These are phyloP conservation scores for Gelatoporia subvermispora DNA, from an alignment of 768 basidiomycete genomes.

Conservation along the genomic window DNA sequence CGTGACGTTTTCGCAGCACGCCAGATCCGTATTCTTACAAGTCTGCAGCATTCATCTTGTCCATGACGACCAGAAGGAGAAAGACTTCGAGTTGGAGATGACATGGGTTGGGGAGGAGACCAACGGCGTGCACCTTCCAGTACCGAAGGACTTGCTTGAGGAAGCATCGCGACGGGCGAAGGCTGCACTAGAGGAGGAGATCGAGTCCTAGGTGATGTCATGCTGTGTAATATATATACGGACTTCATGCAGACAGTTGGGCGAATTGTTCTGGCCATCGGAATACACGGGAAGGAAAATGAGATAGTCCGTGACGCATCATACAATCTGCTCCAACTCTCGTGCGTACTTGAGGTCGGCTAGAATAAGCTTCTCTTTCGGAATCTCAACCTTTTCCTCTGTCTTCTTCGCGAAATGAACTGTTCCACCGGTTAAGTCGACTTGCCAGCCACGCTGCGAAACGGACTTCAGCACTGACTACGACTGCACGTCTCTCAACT, in stretches of 20 bases:
- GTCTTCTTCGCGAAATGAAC: slow-evolving; percentile 79
- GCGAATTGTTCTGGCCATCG: neutral
- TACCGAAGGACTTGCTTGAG: slow-evolving; percentile 78
- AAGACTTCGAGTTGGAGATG: slow-evolving; percentile 97
- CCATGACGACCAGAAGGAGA: slow-evolving; percentile 97
- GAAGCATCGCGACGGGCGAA: slow-evolving; percentile 89
- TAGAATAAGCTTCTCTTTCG: slow-evolving; percentile 77
- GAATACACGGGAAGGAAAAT: slow-evolving; percentile 17
- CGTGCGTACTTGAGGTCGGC: slow-evolving; percentile 77
- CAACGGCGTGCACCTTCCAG: slow-evolving; percentile 69
- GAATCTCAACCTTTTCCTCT: slow-evolving; percentile 82
- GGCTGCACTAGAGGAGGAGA: slow-evolving; percentile 66
- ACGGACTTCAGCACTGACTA: neutral
- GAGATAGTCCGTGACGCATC: slow-evolving; percentile 16
- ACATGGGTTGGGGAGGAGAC: slow-evolving; percentile 93
- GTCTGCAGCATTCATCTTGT: slow-evolving; percentile 84
- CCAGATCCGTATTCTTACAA: slow-evolving; percentile 7
- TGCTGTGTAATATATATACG: slow-evolving; percentile 23
- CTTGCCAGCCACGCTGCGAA: slow-evolving; percentile 75
- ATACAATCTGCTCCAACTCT: slow-evolving; percentile 90
- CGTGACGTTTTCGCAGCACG: slow-evolving; percentile 24
- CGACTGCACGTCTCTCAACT: slow-evolving; percentile 17
- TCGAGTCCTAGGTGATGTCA: slow-evolving; percentile 35
- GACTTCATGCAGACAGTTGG: neutral
- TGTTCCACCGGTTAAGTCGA: slow-evolving; percentile 62